phyloP scores from a whole-genome alignment of 352 stramenopile species.

The Elongisporangium anandrum region DNA sequence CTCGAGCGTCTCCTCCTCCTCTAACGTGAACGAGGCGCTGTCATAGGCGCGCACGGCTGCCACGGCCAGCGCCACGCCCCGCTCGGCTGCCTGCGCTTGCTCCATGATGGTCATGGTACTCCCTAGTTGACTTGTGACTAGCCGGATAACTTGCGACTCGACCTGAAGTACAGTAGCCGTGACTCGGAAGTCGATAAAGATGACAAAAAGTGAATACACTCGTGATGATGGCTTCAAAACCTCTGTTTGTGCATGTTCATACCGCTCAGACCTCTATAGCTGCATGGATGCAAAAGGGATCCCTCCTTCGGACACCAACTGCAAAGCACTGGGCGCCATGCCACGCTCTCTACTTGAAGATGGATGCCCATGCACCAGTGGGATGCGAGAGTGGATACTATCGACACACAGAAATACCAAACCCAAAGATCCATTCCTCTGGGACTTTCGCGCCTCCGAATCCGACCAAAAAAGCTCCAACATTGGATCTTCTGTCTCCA shows the following conservation, averaged over 20 bases:
- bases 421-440: background rate
- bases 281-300: background rate
- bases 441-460: background rate
- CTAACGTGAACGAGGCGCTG: constrained; percentile 25
- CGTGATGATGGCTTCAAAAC: background rate
- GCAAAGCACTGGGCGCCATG: background rate
- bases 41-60: background rate
- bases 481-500: background rate
- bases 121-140: background rate
- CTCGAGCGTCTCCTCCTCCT: constrained; percentile 62
- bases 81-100: background rate
- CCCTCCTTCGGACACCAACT: too few relatives aligned
- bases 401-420: background rate
- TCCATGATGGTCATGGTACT: background rate
- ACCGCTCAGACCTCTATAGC: background rate
- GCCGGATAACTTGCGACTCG: background rate
- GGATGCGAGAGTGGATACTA: background rate
- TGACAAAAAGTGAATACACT: background rate
- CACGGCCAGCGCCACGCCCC: background rate
- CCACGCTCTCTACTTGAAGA: background rate
- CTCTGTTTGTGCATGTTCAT: background rate
- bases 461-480: background rate
- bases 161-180: background rate
- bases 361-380: background rate
- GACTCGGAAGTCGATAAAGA: background rate